These are phyloP conservation scores for Fusarium hainanense DNA, from an alignment of 2,329 filamentous ascomycete species.

Conservation along the genomic window DNA sequence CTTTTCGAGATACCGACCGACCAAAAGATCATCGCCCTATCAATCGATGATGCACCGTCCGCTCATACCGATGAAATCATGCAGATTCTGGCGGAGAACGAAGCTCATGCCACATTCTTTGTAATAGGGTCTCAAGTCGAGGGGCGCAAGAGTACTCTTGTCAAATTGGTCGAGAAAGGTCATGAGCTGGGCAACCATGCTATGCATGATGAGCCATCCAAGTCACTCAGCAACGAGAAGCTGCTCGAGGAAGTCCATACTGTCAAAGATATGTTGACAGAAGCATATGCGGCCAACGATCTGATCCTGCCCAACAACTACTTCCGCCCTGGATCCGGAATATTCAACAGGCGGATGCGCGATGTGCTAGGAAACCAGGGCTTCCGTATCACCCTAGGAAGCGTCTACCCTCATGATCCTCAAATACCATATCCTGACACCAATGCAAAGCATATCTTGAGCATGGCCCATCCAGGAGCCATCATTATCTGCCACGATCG, in stretches of 20 bases:
- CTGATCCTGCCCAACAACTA: slow-evolving; percentile 66
- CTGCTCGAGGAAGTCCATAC: slow-evolving; percentile 71
- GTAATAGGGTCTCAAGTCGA: slow-evolving; percentile 82
- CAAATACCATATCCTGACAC: slow-evolving; percentile 76
- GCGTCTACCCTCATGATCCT: slow-evolving; percentile 91
- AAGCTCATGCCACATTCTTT: slow-evolving; percentile 86
- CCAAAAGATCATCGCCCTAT: slow-evolving; percentile 79
- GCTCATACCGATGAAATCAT: slow-evolving; percentile 77
- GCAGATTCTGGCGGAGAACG: slow-evolving; percentile 70
- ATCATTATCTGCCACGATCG: slow-evolving; percentile 90
- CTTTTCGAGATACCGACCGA: slow-evolving; percentile 74
- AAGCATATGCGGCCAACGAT: slow-evolving; percentile 64
- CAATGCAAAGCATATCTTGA: slow-evolving; percentile 83
- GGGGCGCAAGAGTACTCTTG: slow-evolving; percentile 65
- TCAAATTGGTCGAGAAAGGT: slow-evolving; percentile 67
- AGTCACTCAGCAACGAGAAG: slow-evolving; percentile 66
- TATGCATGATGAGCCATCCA: slow-evolving; percentile 85
- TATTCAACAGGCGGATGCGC: slow-evolving; percentile 81
- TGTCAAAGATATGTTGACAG: slow-evolving; percentile 71
- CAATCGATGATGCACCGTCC: slow-evolving; percentile 88
- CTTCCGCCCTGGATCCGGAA: slow-evolving; percentile 86
- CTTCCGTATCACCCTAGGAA: slow-evolving; percentile 81
- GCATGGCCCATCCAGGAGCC: slow-evolving; percentile 79
- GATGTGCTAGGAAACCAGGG: slow-evolving; percentile 67
- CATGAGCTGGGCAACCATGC: slow-evolving; percentile 88